Evolutionary conservation across 768 basidiomycete species (phyloP), one percentile per base, ranked within the genome.

Genomic region (Holtermannia corniformis): DNA sequence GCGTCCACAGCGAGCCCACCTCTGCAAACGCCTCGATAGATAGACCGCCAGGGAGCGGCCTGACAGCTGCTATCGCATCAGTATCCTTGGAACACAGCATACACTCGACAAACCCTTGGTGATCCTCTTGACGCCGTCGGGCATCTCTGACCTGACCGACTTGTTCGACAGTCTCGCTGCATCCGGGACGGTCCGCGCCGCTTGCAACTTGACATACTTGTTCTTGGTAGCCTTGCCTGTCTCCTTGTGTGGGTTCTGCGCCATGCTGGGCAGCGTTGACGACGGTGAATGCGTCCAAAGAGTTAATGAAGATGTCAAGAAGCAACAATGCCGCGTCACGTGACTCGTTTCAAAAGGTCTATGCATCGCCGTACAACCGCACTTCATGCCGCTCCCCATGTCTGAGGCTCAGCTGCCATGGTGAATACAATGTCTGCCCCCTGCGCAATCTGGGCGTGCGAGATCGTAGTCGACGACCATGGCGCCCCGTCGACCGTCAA

Each of bases 1-100:
- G 23, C 3, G 3, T 48, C 7, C 13, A 26, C 21, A 26, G 5
- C 7, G 44, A 19, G 51, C 75, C 21, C 45, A 87, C 90, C 77
- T 91, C 83, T 16, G 84, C 80, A 69, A 97, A 93, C 65, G 80
- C 83, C 66, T 93, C 91, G 21, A 93, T 84, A 62, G 92, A 86
- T 50, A 97, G 78, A 1, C 82, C 77, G 24, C 78, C 76, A 2
- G 88, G 87, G 16, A 95, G 71, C 5, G 78, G 78, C 42, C 75
- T 76, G 69, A 79, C 74, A 47, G 79, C 84, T 85, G 42, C 10
- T 42, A n/a, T n/a, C n/a, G n/a, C 24, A 54, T 44, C 14, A 44
- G 43, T 48, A 51, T 49, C 16, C 32, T 37, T 37, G 7, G 32
- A 7, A n/a, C n/a, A n/a, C n/a, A n/a, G n/a, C n/a, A n/a, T n/a